Conservation (phyloP, 2,329 filamentous ascomycete species). For the Nemania serpens region DNA sequence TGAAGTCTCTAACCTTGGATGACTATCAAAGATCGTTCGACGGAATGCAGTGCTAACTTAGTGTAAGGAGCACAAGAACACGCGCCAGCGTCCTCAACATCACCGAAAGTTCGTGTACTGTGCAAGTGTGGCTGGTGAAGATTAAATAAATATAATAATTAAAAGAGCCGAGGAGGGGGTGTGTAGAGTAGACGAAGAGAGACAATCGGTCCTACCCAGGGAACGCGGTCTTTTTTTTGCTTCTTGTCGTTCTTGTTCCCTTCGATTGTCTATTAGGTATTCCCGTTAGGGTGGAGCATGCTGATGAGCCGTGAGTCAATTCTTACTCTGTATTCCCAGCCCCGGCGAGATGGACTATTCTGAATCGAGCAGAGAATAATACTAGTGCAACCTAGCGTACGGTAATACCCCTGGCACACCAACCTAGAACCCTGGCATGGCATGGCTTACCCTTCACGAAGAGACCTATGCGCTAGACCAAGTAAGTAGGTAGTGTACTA, state of each 20-base stretch:
- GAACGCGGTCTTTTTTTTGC: conserved; percentile 7
- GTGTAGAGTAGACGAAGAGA: conserved; percentile 13
- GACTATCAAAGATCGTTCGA: too few species aligned
- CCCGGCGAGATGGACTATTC: background rate
- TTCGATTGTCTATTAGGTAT: background rate
- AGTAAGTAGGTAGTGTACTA: background rate
- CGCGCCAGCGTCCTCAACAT: background rate
- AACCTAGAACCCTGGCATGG: too few species aligned
- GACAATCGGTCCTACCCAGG: conserved; percentile 10
- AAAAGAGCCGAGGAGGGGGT: conserved; percentile 3
- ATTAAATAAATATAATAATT: background rate
- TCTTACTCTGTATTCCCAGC: conserved; percentile 14
- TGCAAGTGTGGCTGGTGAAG: conserved; percentile 23
- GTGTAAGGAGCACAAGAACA: background rate
- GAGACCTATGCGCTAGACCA: background rate
- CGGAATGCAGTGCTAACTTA: background rate
- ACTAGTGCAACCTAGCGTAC: too few species aligned
- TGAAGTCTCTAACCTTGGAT: too few species aligned
- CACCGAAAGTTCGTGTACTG: conserved; percentile 4
- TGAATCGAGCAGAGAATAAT: background rate
- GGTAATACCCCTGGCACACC: background rate
- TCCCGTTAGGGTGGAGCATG: conserved; percentile 1
- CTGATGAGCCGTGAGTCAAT: conserved; percentile 9
- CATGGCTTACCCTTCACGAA: background rate
- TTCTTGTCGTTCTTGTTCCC: background rate